A percentile compares a stretch with the other conserved stretches of the same genome.
phyloP scores from a whole-genome alignment of 257 asterid genomes.

The Anisodus tanguticus region DNA sequence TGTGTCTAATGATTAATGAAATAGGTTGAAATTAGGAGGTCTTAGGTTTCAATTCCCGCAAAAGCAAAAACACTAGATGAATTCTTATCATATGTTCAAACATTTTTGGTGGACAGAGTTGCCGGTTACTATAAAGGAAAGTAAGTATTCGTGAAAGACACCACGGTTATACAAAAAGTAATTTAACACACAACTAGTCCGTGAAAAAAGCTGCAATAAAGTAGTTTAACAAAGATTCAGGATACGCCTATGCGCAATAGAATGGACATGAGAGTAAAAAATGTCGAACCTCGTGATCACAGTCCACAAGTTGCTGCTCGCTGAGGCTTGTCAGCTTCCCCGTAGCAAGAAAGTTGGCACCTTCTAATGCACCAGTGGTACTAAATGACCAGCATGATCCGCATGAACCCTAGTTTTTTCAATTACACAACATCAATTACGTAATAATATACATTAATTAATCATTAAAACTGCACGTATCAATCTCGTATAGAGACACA shows the following conservation, averaged over 20 bases:
- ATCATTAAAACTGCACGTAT: background rate
- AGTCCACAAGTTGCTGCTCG: conserved; percentile 93
- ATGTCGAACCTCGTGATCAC: conserved; percentile 79
- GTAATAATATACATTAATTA: background rate
- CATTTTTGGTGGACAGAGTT: too few species aligned
- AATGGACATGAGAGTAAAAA: too few species aligned
- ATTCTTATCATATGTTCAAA: too few species aligned
- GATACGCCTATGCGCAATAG: background rate
- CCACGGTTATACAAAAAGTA: too few species aligned
- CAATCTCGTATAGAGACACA: background rate
- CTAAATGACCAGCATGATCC: conserved; percentile 97
- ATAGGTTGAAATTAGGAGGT: too few species aligned
- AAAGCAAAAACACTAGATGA: too few species aligned
- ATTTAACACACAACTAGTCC: too few species aligned
- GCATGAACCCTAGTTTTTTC: conserved; percentile 64
- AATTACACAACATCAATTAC: background rate
- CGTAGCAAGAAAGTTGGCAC: conserved; percentile 79
- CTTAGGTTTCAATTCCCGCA: too few species aligned
- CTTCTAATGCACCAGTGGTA: conserved; percentile 89
- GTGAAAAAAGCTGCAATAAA: too few species aligned
- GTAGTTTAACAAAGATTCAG: background rate
- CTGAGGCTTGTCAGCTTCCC: conserved; percentile 87
- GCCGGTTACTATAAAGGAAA: too few species aligned
- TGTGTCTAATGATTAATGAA: too few species aligned
- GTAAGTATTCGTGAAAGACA: too few species aligned